phyloP scores from a whole-genome alignment of 202 grass and related monocot genomes.

The Digitaria exilis region DNA sequence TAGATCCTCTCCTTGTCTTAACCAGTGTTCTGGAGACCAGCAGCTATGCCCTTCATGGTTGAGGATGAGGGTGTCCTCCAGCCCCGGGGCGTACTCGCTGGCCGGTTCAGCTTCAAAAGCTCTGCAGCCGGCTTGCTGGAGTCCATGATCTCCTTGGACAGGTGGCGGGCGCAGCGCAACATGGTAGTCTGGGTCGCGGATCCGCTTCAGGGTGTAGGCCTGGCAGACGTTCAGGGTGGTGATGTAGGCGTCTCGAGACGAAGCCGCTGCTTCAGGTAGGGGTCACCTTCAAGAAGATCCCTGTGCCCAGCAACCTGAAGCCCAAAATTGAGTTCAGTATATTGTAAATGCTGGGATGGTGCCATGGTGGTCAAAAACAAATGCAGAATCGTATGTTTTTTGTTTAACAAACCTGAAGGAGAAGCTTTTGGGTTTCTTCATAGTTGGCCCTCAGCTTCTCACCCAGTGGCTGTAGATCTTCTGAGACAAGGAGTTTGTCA shows the following conservation, averaged over 20 bases:
- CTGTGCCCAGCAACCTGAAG: conserved; percentile 85
- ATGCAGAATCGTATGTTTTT: neutral
- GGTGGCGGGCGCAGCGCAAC: conserved; percentile 68
- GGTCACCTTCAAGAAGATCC: conserved; percentile 94
- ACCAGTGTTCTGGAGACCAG: conserved; percentile 92
- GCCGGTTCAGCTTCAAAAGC: conserved; percentile 82
- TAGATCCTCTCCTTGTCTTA: conserved; percentile 34
- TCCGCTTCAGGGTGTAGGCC: conserved; percentile 88
- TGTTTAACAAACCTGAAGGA: conserved; percentile 73
- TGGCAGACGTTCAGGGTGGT: conserved; percentile 92
- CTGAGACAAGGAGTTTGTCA: conserved; percentile 83
- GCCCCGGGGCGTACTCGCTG: conserved; percentile 83
- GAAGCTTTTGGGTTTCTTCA: conserved; percentile 81
- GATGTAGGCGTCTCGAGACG: conserved; percentile 89
- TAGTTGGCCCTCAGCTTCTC: conserved; percentile 78
- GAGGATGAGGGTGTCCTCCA: conserved; percentile 96
- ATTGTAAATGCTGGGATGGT: neutral
- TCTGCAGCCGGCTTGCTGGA: conserved; percentile 68
- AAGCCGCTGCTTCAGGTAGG: conserved; percentile 87
- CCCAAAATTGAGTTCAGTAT: neutral
- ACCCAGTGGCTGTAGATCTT: conserved; percentile 71
- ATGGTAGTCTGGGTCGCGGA: conserved; percentile 76
- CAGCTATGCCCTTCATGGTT: conserved; percentile 99
- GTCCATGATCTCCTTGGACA: conserved; percentile 80
- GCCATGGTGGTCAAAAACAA: neutral